Evolutionary conservation across 78 protist species (phyloP), one percentile per base, ranked within the genome.

Genomic region (Dictyostelium brefeldianum): DNA sequence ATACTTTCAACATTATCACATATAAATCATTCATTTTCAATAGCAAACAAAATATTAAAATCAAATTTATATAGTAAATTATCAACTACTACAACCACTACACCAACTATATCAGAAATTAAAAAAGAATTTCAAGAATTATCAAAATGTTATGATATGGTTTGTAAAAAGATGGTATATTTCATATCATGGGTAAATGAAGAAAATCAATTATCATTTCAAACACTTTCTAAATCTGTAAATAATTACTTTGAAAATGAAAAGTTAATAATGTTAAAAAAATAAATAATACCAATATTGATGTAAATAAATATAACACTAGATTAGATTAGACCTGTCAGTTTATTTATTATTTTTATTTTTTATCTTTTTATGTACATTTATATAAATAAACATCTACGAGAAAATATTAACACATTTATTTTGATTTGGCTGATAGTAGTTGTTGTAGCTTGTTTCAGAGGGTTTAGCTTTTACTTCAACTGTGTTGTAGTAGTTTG

Each of bases 1-100:
- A 77, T 78, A 17, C 78, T 77, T 6, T 20, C 93, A 29, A 46
- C 78, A 9, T 15, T 87, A 4, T 87, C 93, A 36, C 93, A 87
- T 77, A 12, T 77, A 15, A 47, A 59, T 18, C 14, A 54, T 7
- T 46, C 62, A 27, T 75, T 84, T 29, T 31, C 25, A 12, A 12
- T 5, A 0, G 17, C 59, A 20, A 11, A 62, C 5, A 47, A 57
- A 62, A 67, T 67, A 29, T 67, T 67, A 67, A 67, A 67, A 67
- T 31, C 36, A 67, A 67, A 67, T 67, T 67, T 31, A 31, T 29
- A 67, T 31, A 67, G 15, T 70, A 36, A 25, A 48, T 4, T 74
- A 9, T 31, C 22, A 43, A 2, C 74, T 29, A 20, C 64, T 25
- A 1, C 31, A 36, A 15, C 87, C 18, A 43, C 20, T n/a, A 41